Conservation (phyloP, 371 early-diverging fungal genomes). For the Lichtheimia hyalospora region DNA sequence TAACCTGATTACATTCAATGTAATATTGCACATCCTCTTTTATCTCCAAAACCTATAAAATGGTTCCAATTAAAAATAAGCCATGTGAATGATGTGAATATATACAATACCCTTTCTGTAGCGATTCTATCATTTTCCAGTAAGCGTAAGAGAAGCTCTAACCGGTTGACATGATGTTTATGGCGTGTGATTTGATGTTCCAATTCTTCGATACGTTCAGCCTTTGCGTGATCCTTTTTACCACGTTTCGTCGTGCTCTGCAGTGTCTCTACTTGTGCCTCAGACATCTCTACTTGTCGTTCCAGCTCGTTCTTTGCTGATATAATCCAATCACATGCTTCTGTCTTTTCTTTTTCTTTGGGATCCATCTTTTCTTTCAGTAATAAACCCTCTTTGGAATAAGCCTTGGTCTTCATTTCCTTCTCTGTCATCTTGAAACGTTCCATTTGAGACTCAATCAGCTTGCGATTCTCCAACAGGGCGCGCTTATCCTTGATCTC, state of each 20-base stretch:
- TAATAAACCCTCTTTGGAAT: constrained; percentile 90
- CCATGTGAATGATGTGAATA: neutral
- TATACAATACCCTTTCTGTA: constrained; percentile 66
- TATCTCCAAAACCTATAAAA: constrained; percentile 65
- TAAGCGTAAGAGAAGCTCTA: constrained; percentile 89
- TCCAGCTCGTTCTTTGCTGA: constrained; percentile 79
- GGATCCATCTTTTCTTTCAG: constrained; percentile 87
- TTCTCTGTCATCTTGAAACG: constrained; percentile 95
- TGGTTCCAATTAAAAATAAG: too few relatives aligned
- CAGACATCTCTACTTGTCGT: constrained; percentile 86
- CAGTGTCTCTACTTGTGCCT: constrained; percentile 87
- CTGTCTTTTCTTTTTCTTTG: constrained; percentile 84
- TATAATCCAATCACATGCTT: constrained; percentile 78
- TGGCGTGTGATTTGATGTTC: constrained; percentile 79
- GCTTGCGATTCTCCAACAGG: constrained; percentile 84
- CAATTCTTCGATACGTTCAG: constrained; percentile 68
- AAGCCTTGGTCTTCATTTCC: constrained; percentile 98
- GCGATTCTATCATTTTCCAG: constrained; percentile 88
- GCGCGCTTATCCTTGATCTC: constrained; percentile 96
- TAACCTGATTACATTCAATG: constrained; percentile 77
- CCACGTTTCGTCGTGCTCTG: constrained; percentile 70
- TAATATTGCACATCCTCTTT: constrained; percentile 90
- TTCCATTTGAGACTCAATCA: constrained; percentile 98
- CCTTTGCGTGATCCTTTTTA: constrained; percentile 72
- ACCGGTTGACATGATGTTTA: constrained; percentile 83